A percentile compares a stretch with the other conserved stretches of the same genome.
Conservation (phyloP, 257 asterid genomes). For the Paulownia fortunei region DNA sequence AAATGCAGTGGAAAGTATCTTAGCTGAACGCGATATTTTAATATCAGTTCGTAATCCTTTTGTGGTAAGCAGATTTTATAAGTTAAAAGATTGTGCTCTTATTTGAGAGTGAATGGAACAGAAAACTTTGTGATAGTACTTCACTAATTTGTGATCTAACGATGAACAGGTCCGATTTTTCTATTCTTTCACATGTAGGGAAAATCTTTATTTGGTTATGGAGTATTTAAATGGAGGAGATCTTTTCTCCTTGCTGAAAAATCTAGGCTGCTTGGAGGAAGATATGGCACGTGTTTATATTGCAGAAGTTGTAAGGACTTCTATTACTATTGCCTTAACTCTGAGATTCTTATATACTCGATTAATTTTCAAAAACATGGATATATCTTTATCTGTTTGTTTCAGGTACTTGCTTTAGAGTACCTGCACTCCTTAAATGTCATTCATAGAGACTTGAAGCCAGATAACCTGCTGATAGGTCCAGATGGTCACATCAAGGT, state of each 20-base stretch:
- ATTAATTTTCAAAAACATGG: conserved; percentile 30
- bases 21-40: conserved; percentile 96
- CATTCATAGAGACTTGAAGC: conserved; percentile 96
- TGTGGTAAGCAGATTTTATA: conserved; percentile 74
- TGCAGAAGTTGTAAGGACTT: conserved; percentile 95
- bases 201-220: conserved; percentile 97
- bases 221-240: conserved; percentile 99
- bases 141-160: conserved; percentile 58
- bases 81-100: conserved; percentile 26
- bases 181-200: conserved; percentile 99
- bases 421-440: conserved; percentile 91
- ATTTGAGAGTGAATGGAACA: conserved; percentile 22
- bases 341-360: conserved; percentile 32
- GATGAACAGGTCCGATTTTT: conserved; percentile 98
- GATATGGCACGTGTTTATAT: conserved; percentile 86
- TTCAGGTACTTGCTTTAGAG: conserved; percentile 97
- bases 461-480: conserved; percentile 95
- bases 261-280: conserved; percentile 97
- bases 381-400: conserved; percentile 31
- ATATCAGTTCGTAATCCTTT: conserved; percentile 98
- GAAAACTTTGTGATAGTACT: conserved; percentile 31
- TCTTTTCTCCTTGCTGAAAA: conserved; percentile 85
- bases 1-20: conserved; percentile 94
- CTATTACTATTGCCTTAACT: conserved; percentile 20
- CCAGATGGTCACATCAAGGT: conserved; percentile 99